These are phyloP conservation scores for Favolaschia claudopus DNA, from an alignment of 768 basidiomycete genomes.

Conservation along the genomic window DNA sequence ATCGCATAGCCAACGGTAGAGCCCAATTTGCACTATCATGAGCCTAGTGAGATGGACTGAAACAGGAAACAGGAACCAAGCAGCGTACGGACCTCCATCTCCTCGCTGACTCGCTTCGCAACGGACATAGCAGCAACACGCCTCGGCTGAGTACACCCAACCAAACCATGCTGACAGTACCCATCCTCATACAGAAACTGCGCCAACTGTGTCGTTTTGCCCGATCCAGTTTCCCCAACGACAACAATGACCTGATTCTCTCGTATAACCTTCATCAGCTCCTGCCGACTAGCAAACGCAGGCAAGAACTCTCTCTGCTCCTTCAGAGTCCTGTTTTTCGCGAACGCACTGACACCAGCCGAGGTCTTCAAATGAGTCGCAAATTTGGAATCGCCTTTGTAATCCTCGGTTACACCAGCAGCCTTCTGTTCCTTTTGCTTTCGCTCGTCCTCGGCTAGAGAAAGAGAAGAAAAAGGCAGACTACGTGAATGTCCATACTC, in stretches of 20 bases:
- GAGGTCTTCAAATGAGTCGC: constrained; percentile 90
- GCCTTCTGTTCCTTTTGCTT: constrained; percentile 56
- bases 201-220: constrained; percentile 95
- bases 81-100: constrained; percentile 83
- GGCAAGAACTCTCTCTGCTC: constrained; percentile 97
- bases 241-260: constrained; percentile 98
- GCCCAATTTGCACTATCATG: constrained; percentile 82
- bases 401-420: constrained; percentile 70
- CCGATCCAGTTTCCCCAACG: constrained; percentile 99
- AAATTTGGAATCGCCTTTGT: constrained; percentile 96
- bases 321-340: constrained; percentile 83
- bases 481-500: constrained; percentile 85
- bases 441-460: constrained; percentile 63
- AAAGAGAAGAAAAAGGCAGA: constrained; percentile 43
- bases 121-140: constrained; percentile 99
- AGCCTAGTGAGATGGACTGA: constrained; percentile 16
- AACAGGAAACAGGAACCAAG: neutral
- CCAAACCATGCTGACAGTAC: constrained; percentile 86
- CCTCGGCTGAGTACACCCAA: constrained; percentile 97
- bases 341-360: constrained; percentile 81
- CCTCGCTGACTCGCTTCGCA: constrained; percentile 99
- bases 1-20: constrained; percentile 95
- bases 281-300: constrained; percentile 96
- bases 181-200: constrained; percentile 99
- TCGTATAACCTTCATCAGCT: constrained; percentile 84